Conservation (phyloP, 2,329 filamentous ascomycete species). For the Ascochyta koolunga region DNA sequence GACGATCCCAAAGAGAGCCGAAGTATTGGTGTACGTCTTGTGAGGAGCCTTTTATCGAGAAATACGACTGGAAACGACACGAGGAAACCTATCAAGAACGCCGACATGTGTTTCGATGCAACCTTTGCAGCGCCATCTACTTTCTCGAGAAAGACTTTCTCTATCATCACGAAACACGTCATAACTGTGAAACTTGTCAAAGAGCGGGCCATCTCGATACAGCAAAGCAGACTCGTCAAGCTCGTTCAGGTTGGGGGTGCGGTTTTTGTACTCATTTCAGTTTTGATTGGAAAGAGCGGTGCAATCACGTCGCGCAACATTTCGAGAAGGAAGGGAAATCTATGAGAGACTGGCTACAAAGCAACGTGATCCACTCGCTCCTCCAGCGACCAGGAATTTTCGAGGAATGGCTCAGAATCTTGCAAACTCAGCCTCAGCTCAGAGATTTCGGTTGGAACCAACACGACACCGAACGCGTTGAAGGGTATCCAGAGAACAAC, state of each 20-base stretch:
- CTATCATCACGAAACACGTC: constrained; percentile 67
- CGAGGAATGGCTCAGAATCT: constrained; percentile 57
- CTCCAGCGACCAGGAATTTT: constrained; percentile 66
- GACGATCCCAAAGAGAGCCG: constrained; percentile 28
- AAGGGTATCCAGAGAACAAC: constrained; percentile 38
- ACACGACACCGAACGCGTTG: constrained; percentile 32
- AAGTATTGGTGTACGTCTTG: constrained; percentile 51
- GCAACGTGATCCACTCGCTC: constrained; percentile 68
- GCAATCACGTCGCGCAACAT: constrained; percentile 69
- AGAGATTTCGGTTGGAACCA: constrained; percentile 32
- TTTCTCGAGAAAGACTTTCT: constrained; percentile 71
- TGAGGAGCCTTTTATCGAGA: constrained; percentile 67
- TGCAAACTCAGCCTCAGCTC: constrained; percentile 23
- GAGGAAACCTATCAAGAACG: constrained; percentile 72
- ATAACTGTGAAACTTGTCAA: constrained; percentile 63
- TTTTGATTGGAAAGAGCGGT: constrained; percentile 65
- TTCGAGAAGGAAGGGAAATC: constrained; percentile 61
- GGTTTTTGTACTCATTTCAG: constrained; percentile 70
- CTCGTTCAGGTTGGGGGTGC: constrained; percentile 68
- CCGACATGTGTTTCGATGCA: constrained; percentile 67
- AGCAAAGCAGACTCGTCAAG: constrained; percentile 24
- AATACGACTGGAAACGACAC: constrained; percentile 72
- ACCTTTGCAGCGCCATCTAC: constrained; percentile 67
- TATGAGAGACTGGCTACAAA: constrained; percentile 69
- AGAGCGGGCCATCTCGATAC: constrained; percentile 57